Percentiles rank a stretch among this genome's conserved stretches.
Conservation (phyloP, 2,329 filamentous ascomycete species). For the Penicillium sp. region DNA sequence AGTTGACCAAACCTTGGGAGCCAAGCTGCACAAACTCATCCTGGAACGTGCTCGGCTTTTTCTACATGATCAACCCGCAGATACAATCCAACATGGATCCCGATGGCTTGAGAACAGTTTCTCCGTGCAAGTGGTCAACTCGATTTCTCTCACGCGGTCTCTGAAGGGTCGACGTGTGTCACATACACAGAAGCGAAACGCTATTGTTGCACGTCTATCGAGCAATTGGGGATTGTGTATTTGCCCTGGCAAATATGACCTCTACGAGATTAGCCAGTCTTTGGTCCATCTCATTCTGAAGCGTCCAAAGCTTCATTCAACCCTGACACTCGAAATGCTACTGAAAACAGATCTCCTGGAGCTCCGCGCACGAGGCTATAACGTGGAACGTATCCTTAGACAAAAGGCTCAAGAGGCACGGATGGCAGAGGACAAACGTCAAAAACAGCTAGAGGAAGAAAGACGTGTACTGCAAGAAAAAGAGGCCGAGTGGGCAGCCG, state of each 20-base stretch:
- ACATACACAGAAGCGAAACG: constrained; percentile 75
- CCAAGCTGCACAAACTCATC: constrained; percentile 76
- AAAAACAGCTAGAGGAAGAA: constrained; percentile 73
- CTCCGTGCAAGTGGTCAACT: constrained; percentile 74
- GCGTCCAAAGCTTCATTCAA: constrained; percentile 84
- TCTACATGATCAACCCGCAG: constrained; percentile 77
- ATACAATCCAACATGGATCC: constrained; percentile 81
- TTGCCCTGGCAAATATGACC: constrained; percentile 71
- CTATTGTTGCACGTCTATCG: constrained; percentile 64
- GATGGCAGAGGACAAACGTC: constrained; percentile 80
- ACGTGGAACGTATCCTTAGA: constrained; percentile 90
- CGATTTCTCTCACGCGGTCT: constrained; percentile 76
- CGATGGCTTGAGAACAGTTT: constrained; percentile 91
- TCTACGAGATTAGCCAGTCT: constrained; percentile 90
- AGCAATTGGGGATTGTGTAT: constrained; percentile 74
- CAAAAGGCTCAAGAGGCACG: constrained; percentile 85
- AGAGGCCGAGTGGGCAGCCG: constrained; percentile 54
- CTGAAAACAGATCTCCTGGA: constrained; percentile 82
- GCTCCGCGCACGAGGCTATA: constrained; percentile 86
- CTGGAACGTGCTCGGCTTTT: constrained; percentile 89
- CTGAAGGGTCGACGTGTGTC: constrained; percentile 71
- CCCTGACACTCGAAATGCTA: constrained; percentile 88
- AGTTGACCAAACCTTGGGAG: constrained; percentile 69
- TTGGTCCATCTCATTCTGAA: constrained; percentile 79
- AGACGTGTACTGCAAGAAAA: constrained; percentile 69